A percentile compares a stretch with the other conserved stretches of the same genome.
phyloP scores from a whole-genome alignment of 495 filamentous ascomycete species.

The Lasiosphaeria hispida region DNA sequence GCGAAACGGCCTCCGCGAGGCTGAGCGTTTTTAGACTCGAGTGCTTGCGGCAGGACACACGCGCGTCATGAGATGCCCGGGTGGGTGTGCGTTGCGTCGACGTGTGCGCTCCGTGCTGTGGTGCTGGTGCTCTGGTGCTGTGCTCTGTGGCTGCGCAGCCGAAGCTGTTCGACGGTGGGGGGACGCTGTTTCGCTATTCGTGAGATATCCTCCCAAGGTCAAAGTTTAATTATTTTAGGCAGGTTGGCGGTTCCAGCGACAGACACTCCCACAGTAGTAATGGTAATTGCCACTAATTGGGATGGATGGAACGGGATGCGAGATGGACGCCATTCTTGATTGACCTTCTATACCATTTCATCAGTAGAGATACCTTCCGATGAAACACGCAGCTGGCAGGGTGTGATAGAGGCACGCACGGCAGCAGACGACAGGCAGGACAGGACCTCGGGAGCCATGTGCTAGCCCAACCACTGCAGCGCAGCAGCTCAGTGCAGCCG shows the following conservation, averaged over 20 bases:
- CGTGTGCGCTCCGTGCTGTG: not conserved
- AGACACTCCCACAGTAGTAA: too few relatives aligned
- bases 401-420: not conserved
- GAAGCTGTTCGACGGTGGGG: not conserved
- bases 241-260: too few relatives aligned
- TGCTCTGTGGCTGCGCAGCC: conserved; percentile 7
- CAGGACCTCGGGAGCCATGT: not conserved
- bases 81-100: not conserved
- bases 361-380: not conserved
- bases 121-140: too few relatives aligned
- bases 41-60: conserved; percentile 3
- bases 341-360: not conserved
- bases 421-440: not conserved
- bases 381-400: not conserved
- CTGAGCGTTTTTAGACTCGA: not conserved
- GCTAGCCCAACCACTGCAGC: not conserved
- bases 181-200: not conserved
- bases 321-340: not conserved
- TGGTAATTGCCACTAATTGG: too few relatives aligned
- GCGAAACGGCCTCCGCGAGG: not conserved
- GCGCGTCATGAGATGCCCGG: conserved; percentile 12
- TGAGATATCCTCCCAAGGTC: not conserved
- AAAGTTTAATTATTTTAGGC: not conserved
- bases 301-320: too few relatives aligned
- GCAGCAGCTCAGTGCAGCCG: not conserved